Evolutionary conservation across 768 basidiomycete genomes (phyloP), one percentile per base, ranked within the genome.

Genomic region (Cystobasidium onofrii): DNA sequence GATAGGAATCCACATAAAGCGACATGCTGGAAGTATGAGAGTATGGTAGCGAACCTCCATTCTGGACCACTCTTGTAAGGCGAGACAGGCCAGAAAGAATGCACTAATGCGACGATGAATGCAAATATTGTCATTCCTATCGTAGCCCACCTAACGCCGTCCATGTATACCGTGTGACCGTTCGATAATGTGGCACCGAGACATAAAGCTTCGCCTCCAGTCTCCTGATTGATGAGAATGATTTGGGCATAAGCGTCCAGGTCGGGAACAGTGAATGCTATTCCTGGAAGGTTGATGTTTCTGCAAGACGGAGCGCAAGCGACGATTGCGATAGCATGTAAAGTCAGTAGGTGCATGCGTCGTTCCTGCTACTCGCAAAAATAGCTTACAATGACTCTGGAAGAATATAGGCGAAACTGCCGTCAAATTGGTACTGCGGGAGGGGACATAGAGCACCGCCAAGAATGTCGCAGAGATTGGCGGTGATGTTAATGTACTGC

Each of bases 111-210:
- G 12, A 88, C 83, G 27, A 92, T 79, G 83, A 82, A 75, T 15
- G 81, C 79, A 33, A 79, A 76, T 17, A 83, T 69, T 20, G 80
- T 78, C 36, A 90, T 81, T 23, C 84, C 87, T 27, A 86, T 90
- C 9, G 89, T 88, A 0, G 86, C 83, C 90, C 91, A 95, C 77
- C 87, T 85, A 15, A 92, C 93, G 17, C 86, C 86, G 13, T 83
- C 80, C 80, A 90, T 90, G 74, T 86, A 87, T 0, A 87, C 85
- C 0, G 92, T 90, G 86, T 88, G 88, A 12, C 94, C 94, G 80
- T 99, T 99, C 20, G 91, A 88, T 13, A 97, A 83, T 1, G 92
- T 94, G 20, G 92, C 87, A 81, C 94, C 92, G 9, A 99, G 85
- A 78, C 95, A 99, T 0, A 92, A 91, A 66, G 88, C 90, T 75